These are phyloP conservation scores for Orbilia ellipsospora DNA, from an alignment of 2,329 filamentous ascomycete genomes.

Conservation along the genomic window DNA sequence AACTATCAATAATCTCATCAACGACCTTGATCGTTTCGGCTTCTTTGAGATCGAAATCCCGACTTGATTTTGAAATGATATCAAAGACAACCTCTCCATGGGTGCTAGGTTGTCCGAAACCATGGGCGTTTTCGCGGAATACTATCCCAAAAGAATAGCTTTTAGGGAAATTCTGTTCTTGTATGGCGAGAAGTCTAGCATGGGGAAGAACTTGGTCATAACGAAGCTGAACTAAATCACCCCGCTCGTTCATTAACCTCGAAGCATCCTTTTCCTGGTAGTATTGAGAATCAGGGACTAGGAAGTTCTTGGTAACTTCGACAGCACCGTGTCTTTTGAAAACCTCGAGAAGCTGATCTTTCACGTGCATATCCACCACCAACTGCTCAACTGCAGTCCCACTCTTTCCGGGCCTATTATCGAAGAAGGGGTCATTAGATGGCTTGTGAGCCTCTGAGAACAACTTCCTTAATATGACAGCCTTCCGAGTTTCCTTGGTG, in stretches of 20 bases:
- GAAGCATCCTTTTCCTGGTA: constrained; percentile 77
- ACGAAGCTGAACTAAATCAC: constrained; percentile 91
- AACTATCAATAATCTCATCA: constrained; percentile 85
- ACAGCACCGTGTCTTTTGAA: constrained; percentile 91
- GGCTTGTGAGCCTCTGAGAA: constrained; percentile 38
- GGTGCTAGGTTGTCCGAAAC: constrained; percentile 78
- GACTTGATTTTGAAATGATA: constrained; percentile 82
- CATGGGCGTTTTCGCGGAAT: constrained; percentile 77
- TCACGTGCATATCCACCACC: constrained; percentile 67
- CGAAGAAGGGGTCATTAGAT: constrained; percentile 48
- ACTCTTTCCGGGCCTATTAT: constrained; percentile 22
- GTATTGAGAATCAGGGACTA: constrained; percentile 84
- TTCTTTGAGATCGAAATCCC: constrained; percentile 88
- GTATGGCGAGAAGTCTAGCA: constrained; percentile 82
- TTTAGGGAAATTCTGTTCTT: constrained; percentile 74
- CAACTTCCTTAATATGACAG: constrained; percentile 34
- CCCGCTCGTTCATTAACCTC: constrained; percentile 81
- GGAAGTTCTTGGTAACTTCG: constrained; percentile 76
- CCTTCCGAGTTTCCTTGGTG: constrained; percentile 37
- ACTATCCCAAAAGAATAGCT: constrained; percentile 89
- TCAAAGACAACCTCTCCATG: constrained; percentile 96
- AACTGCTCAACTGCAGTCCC: constrained; percentile 37
- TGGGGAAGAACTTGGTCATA: constrained; percentile 92
- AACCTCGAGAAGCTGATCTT: constrained; percentile 77
- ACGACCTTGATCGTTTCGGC: constrained; percentile 93